These are phyloP conservation scores for Marchantia polymorpha DNA, from an alignment of 225 moss, liverwort and hornwort species.

Conservation along the genomic window DNA sequence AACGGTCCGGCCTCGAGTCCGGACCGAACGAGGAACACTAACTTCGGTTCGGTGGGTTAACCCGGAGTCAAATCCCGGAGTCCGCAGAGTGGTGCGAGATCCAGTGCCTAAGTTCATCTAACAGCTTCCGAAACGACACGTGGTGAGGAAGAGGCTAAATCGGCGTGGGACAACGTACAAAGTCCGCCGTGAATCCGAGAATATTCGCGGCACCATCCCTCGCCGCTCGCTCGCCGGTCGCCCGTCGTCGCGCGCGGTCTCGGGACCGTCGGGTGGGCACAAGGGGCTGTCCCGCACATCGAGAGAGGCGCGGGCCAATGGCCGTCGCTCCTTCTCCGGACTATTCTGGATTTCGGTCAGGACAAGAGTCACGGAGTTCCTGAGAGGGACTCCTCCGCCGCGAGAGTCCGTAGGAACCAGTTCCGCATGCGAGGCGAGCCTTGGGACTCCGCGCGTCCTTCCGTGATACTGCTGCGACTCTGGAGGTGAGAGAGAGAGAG, in stretches of 20 bases:
- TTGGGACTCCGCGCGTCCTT: background rate
- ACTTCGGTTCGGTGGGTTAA: too few species aligned
- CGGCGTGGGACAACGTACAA: background rate
- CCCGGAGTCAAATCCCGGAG: background rate
- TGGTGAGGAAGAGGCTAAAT: background rate
- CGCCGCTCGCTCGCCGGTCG: too few species aligned
- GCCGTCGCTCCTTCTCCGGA: background rate
- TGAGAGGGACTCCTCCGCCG: background rate
- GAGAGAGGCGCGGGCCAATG: background rate
- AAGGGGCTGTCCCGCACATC: background rate
- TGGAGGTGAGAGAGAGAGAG: background rate
- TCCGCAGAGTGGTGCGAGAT: background rate
- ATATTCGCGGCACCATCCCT: too few species aligned
- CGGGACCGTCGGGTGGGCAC: background rate
- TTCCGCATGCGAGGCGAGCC: background rate
- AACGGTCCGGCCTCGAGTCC: too few species aligned
- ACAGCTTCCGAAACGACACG: background rate
- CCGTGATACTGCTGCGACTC: too few species aligned
- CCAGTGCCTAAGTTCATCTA: background rate
- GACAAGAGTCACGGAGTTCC: constrained; percentile 6
- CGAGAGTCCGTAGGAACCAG: background rate
- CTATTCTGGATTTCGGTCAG: background rate
- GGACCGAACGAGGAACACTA: too few species aligned
- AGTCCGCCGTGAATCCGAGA: background rate
- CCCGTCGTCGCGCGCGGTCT: background rate